Evolutionary conservation across 2,329 filamentous ascomycete species (phyloP).

Genomic region (Claviceps sp.): DNA sequence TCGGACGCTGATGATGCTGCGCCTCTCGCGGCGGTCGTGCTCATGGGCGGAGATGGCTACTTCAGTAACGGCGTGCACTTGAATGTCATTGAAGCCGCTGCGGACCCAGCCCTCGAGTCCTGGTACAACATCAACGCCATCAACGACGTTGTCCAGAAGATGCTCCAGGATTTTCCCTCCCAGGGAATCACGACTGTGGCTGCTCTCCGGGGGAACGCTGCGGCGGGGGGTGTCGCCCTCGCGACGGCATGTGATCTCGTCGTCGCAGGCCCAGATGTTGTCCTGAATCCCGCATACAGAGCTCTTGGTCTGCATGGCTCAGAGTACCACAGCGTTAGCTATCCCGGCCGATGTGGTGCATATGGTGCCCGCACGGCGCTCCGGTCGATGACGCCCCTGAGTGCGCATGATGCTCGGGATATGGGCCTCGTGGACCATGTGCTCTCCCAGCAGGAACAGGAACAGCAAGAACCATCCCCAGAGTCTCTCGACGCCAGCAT

Average conservation of each 20-base stretch:
- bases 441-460: constrained; percentile 15
- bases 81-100: constrained; percentile 27
- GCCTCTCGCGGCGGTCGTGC: constrained; percentile 23
- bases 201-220: constrained; percentile 26
- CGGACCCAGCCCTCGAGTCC: constrained; percentile 23
- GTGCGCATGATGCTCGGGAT: constrained; percentile 21
- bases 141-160: constrained; percentile 24
- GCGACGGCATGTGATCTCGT: constrained; percentile 24
- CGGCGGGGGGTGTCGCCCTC: constrained; percentile 28
- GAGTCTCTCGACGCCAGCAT: constrained; percentile 21
- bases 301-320: constrained; percentile 23
- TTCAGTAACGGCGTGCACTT: constrained; percentile 31
- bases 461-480: constrained; percentile 9
- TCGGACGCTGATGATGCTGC: constrained; percentile 4
- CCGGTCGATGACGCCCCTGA: constrained; percentile 24
- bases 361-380: constrained; percentile 18
- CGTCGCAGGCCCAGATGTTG: constrained; percentile 22
- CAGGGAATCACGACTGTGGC: constrained; percentile 23
- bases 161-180: constrained; percentile 23
- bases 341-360: constrained; percentile 23
- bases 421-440: constrained; percentile 26
- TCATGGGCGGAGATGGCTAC: constrained; percentile 23
- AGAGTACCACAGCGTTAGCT: constrained; percentile 27
- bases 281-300: constrained; percentile 28
- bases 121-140: constrained; percentile 32